These are phyloP conservation scores for Gossypium laxum DNA, from an alignment of 441 rosid genomes.

Conservation along the genomic window DNA sequence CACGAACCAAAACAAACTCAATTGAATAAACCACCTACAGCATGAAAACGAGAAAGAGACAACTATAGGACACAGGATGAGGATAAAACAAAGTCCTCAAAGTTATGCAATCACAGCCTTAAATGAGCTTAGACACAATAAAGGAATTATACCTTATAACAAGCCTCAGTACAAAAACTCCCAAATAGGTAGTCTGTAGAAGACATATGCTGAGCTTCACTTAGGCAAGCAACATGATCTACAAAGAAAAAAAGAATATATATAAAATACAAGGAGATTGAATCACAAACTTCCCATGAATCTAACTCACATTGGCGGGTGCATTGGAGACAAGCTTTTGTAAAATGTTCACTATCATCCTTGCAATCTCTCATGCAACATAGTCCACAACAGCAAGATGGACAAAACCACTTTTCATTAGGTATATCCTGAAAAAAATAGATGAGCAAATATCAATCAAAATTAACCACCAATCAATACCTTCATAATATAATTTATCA, in stretches of 20 bases:
- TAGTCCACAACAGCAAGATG: slow-evolving; percentile 36
- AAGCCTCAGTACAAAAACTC: slow-evolving; percentile 28
- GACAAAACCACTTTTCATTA: slow-evolving; percentile 28
- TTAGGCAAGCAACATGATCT: slow-evolving; percentile 34
- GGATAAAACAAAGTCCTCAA: not conserved
- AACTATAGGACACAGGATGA: not conserved
- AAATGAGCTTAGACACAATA: not conserved
- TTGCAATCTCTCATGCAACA: slow-evolving; percentile 26
- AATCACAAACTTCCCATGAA: slow-evolving; percentile 1
- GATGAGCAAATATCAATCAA: slow-evolving; percentile 6
- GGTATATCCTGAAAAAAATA: slow-evolving; percentile 24
- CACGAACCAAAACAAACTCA: not conserved
- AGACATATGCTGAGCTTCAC: slow-evolving; percentile 18
- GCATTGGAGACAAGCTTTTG: slow-evolving; percentile 31
- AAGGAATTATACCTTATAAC: slow-evolving; percentile 26
- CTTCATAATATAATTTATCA: not conserved
- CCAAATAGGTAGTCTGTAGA: slow-evolving; percentile 16
- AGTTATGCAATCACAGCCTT: slow-evolving; percentile 7
- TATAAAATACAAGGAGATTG: not conserved
- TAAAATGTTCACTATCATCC: slow-evolving; percentile 15
- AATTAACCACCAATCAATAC: not conserved
- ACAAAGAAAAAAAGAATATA: slow-evolving; percentile 8
- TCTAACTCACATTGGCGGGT: slow-evolving; percentile 27
- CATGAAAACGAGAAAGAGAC: slow-evolving; percentile 6
- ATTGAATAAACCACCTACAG: not conserved